These are phyloP conservation scores for Phytophthora crassamura DNA, from an alignment of 352 stramenopile genomes.

Conservation along the genomic window DNA sequence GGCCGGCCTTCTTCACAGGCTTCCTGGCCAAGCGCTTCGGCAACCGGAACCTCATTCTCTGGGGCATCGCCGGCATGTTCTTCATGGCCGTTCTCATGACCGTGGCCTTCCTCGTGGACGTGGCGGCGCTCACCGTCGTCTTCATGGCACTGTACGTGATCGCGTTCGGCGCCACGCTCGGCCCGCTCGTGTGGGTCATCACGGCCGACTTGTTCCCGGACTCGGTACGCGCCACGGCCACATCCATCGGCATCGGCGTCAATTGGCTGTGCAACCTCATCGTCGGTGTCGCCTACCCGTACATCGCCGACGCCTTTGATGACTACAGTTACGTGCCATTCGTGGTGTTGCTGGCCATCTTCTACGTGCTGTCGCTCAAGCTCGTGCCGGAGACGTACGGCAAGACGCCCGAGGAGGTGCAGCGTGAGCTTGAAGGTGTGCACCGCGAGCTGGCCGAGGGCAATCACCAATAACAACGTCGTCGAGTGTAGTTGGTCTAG, in stretches of 20 bases:
- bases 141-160: slow-evolving; percentile 21
- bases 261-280: slow-evolving; percentile 21
- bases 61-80: slow-evolving; percentile 21
- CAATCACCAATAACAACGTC: slow-evolving; percentile 2
- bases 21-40: slow-evolving; percentile 17
- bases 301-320: slow-evolving; percentile 26
- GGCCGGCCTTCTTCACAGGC: slow-evolving; percentile 11
- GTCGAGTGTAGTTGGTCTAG: neutral
- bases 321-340: slow-evolving; percentile 28
- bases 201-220: slow-evolving; percentile 20
- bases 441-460: slow-evolving; percentile 11
- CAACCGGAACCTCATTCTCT: slow-evolving; percentile 21
- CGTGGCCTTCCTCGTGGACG: slow-evolving; percentile 18
- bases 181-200: slow-evolving; percentile 10
- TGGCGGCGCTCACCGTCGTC: slow-evolving; percentile 11
- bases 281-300: slow-evolving; percentile 22
- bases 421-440: slow-evolving; percentile 15
- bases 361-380: slow-evolving; percentile 21
- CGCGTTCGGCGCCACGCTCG: slow-evolving; percentile 13
- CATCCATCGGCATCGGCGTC: slow-evolving; percentile 16
- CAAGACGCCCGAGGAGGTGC: slow-evolving; percentile 19
- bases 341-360: slow-evolving; percentile 15
- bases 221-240: slow-evolving; percentile 12
- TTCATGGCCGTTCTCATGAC: slow-evolving; percentile 22
- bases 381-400: slow-evolving; percentile 21